Conservation (phyloP, 345 rosid species). For the Gossypium herbaceum region DNA sequence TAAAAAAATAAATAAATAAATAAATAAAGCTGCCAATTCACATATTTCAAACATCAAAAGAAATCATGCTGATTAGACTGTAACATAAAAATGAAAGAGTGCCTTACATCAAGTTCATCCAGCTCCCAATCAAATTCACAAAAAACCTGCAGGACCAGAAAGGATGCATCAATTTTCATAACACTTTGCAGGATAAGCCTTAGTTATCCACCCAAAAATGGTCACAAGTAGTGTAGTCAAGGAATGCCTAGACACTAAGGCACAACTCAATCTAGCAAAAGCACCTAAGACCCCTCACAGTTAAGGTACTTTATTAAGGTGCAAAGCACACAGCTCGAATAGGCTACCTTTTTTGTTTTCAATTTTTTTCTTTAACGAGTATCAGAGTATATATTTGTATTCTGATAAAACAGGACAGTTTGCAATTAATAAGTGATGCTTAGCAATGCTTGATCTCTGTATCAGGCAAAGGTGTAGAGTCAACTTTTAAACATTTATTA, state of each 20-base stretch:
- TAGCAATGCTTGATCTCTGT: neutral
- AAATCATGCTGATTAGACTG: neutral
- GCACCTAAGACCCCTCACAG: neutral
- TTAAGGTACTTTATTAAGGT: neutral
- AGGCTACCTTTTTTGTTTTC: neutral
- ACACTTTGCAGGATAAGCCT: neutral
- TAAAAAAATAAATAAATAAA: neutral
- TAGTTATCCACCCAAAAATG: neutral
- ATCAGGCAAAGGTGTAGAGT: neutral
- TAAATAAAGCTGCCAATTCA: neutral
- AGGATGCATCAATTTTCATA: conserved; percentile 17
- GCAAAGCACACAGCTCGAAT: neutral
- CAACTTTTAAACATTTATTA: neutral
- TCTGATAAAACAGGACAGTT: neutral
- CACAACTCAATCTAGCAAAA: neutral
- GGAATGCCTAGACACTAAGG: neutral
- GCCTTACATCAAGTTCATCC: conserved; percentile 77
- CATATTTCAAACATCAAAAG: conserved; percentile 8
- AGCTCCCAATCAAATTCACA: conserved; percentile 97
- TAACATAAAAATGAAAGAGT: conserved; percentile 6
- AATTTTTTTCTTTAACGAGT: neutral
- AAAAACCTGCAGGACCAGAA: conserved; percentile 59
- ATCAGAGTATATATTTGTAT: neutral
- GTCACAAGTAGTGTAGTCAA: neutral
- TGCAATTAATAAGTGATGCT: neutral